Conservation (phyloP, 768 basidiomycete species). For the Cystobasidium onofrii region DNA sequence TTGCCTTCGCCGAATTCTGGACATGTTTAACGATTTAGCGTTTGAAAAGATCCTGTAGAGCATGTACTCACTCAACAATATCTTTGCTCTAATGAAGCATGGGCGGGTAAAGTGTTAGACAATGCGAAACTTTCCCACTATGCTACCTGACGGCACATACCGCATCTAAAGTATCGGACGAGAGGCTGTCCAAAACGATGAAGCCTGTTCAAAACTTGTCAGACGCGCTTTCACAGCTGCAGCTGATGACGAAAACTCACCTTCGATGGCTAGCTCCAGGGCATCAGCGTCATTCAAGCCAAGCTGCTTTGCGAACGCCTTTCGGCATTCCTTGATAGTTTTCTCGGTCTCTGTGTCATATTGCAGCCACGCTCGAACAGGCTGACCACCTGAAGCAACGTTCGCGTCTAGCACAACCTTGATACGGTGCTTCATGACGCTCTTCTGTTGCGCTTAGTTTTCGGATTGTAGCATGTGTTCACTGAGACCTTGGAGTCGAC, state of each 20-base stretch:
- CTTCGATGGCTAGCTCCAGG: constrained; percentile 5
- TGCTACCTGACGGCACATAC: not conserved
- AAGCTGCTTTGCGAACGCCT: constrained; percentile 19
- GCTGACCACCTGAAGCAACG: not conserved
- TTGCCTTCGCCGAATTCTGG: constrained; percentile 1
- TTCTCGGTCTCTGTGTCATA: not conserved
- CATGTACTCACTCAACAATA: not conserved
- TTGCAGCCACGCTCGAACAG: constrained; percentile 15
- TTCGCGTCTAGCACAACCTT: not conserved
- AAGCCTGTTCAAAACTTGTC: not conserved
- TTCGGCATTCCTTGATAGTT: not conserved
- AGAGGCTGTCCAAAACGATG: not conserved
- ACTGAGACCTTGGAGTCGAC: not conserved
- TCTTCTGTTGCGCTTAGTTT: not conserved
- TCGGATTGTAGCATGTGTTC: not conserved
- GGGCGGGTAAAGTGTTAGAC: not conserved
- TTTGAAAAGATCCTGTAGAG: not conserved
- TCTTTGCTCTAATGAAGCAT: not conserved
- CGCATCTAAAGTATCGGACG: not conserved
- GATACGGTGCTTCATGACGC: constrained; percentile 1
- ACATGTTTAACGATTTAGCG: not conserved
- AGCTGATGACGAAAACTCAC: not conserved
- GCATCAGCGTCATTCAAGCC: not conserved
- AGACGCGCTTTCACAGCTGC: not conserved
- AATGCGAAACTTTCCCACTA: not conserved